A percentile compares a stretch with the other conserved stretches of the same genome.
These are phyloP conservation scores for Ceratobasidium sp. DNA, from an alignment of 1,284 basidiomycete species.

Conservation along the genomic window DNA sequence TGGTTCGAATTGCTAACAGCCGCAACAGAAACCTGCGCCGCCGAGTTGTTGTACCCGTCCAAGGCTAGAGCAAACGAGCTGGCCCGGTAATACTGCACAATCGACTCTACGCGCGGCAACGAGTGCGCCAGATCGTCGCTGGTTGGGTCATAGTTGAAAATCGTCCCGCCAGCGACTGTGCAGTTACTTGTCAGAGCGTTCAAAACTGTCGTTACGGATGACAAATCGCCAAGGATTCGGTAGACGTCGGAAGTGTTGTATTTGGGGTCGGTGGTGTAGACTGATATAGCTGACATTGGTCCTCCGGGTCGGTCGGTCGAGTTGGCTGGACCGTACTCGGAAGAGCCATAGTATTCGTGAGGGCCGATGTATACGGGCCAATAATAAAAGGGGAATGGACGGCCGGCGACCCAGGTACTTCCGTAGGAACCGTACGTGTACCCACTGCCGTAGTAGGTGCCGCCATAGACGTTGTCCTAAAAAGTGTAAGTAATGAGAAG, in stretches of 20 bases:
- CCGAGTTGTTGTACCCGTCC: slow-evolving; percentile 46
- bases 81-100: slow-evolving; percentile 45
- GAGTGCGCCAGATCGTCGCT: slow-evolving; percentile 24
- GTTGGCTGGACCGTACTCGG: slow-evolving; percentile 61
- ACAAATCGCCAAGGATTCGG: slow-evolving; percentile 42
- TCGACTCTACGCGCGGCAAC: slow-evolving; percentile 27
- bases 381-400: slow-evolving; percentile 39
- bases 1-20: slow-evolving; percentile 27
- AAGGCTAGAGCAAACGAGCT: slow-evolving; percentile 45
- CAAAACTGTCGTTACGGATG: slow-evolving; percentile 42
- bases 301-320: slow-evolving; percentile 59
- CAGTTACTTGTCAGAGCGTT: slow-evolving; percentile 41
- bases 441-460: slow-evolving; percentile 15
- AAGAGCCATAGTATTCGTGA: slow-evolving; percentile 50
- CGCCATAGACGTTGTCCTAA: slow-evolving; percentile 58
- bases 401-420: slow-evolving; percentile 19
- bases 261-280: slow-evolving; percentile 28
- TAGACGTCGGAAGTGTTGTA: slow-evolving; percentile 45
- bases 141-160: slow-evolving; percentile 37
- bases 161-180: slow-evolving; percentile 20
- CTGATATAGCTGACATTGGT: slow-evolving; percentile 22
- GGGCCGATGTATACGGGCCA: slow-evolving; percentile 43
- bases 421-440: slow-evolving; percentile 1
- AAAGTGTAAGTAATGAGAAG: slow-evolving; percentile 60
- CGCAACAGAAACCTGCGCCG: slow-evolving; percentile 5